A percentile compares a stretch with the other conserved stretches of the same genome.
phyloP scores from a whole-genome alignment of 2,329 filamentous ascomycete genomes.

The Pyrenophora teres region DNA sequence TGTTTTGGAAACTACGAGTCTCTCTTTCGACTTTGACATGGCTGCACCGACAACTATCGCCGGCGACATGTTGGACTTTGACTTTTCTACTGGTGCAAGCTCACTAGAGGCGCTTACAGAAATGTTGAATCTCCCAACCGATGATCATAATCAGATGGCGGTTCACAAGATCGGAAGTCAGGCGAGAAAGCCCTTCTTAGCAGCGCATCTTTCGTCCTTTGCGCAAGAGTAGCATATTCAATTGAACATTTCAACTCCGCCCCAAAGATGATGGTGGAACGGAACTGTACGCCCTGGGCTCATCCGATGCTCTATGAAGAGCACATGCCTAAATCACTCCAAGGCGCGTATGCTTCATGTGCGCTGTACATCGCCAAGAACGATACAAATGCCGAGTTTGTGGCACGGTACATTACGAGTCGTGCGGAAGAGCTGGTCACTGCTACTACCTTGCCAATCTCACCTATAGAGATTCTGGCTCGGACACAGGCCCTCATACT shows the following conservation, averaged over 20 bases:
- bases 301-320: conserved; percentile 59
- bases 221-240: conserved; percentile 32
- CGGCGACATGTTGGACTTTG: conserved; percentile 22
- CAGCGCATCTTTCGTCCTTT: conserved; percentile 22
- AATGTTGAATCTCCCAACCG: conserved; percentile 3
- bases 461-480: conserved; percentile 30
- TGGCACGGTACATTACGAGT: conserved; percentile 56
- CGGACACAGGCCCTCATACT: conserved; percentile 37
- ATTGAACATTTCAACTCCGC: conserved; percentile 35
- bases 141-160: conserved; percentile 1
- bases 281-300: conserved; percentile 59
- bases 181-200: conserved; percentile 11
- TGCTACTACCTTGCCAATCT: conserved; percentile 9
- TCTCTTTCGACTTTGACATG: conserved; percentile 13
- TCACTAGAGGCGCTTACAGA: conserved; percentile 56
- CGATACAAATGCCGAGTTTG: conserved; percentile 52
- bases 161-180: background rate
- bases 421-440: conserved; percentile 53
- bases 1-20: conserved; percentile 12
- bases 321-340: conserved; percentile 57
- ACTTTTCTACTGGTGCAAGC: conserved; percentile 47
- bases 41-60: conserved; percentile 7
- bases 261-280: conserved; percentile 52
- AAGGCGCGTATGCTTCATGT: conserved; percentile 61
- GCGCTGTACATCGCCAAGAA: conserved; percentile 60